A percentile compares a stretch with the other conserved stretches of the same genome.
These are phyloP conservation scores for Trichophyton schoenleinii DNA, from an alignment of 2,329 filamentous ascomycete genomes.

Conservation along the genomic window DNA sequence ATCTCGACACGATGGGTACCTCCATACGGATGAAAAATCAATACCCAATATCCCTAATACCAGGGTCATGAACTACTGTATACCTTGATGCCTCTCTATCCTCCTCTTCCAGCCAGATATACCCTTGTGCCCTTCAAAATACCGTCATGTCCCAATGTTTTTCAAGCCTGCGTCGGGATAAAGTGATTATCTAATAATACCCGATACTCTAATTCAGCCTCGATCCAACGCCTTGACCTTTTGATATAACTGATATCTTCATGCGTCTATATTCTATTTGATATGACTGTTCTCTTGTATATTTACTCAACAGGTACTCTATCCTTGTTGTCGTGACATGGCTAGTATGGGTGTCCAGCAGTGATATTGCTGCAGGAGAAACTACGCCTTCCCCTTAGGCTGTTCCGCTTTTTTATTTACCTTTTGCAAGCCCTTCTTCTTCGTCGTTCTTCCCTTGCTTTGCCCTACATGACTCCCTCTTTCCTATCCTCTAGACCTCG, in stretches of 20 bases:
- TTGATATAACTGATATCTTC: background rate
- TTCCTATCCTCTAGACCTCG: background rate
- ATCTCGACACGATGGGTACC: no score
- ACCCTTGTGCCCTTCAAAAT: background rate
- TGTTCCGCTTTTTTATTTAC: no score
- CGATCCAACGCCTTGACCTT: background rate
- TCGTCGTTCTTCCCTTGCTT: background rate
- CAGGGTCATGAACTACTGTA: background rate
- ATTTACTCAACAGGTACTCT: no score
- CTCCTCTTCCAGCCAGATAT: background rate
- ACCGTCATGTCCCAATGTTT: background rate
- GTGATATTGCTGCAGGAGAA: background rate
- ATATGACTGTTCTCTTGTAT: background rate
- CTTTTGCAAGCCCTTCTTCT: no score
- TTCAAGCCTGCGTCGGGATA: background rate
- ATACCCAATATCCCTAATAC: no score
- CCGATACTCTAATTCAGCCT: background rate
- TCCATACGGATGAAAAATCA: no score
- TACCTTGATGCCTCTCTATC: background rate
- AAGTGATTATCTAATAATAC: constrained; percentile 1
- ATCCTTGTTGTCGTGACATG: background rate
- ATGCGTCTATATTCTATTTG: background rate
- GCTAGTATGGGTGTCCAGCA: background rate
- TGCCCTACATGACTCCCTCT: background rate
- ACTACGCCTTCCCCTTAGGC: no score